Evolutionary conservation across 2,329 filamentous ascomycete genomes (phyloP).

Genomic region (Dendrostoma leiphaemia): DNA sequence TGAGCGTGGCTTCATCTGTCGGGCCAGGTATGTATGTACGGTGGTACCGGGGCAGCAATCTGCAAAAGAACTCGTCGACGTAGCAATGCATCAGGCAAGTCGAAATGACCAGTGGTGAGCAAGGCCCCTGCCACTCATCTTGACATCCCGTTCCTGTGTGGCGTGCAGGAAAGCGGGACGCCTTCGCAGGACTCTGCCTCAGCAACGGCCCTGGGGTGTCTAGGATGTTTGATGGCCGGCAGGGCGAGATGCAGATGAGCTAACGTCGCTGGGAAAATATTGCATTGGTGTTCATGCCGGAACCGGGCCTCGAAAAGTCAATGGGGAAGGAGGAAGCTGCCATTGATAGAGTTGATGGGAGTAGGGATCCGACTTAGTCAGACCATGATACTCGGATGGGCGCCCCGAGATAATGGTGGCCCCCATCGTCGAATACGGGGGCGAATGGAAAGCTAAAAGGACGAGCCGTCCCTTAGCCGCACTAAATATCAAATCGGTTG

Average conservation of each 20-base stretch:
- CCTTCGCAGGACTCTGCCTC: conserved; percentile 6
- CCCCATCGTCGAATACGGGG: background rate
- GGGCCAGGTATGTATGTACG: conserved; percentile 12
- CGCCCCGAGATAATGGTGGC: conserved; percentile 11
- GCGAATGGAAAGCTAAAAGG: conserved; percentile 5
- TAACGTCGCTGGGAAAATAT: conserved; percentile 11
- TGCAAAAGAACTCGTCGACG: conserved; percentile 12
- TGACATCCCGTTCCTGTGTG: conserved; percentile 8
- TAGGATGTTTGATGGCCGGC: conserved; percentile 11
- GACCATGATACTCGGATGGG: conserved; percentile 5
- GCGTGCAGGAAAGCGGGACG: conserved; percentile 11
- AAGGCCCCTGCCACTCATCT: background rate
- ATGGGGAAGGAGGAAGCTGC: conserved; percentile 2
- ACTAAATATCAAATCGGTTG: background rate
- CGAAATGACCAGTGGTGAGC: conserved; percentile 12
- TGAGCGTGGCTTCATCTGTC: conserved; percentile 5
- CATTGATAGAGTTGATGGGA: background rate
- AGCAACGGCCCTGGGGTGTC: conserved; percentile 11
- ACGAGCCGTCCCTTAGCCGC: background rate
- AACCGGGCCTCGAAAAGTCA: conserved; percentile 3
- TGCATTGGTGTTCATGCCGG: conserved; percentile 12
- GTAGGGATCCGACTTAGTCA: background rate
- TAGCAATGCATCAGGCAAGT: conserved; percentile 15
- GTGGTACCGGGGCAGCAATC: conserved; percentile 8
- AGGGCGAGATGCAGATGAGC: conserved; percentile 14